phyloP scores from a whole-genome alignment of 106 monocot genomes.

The Platanthera guangdongensis region DNA sequence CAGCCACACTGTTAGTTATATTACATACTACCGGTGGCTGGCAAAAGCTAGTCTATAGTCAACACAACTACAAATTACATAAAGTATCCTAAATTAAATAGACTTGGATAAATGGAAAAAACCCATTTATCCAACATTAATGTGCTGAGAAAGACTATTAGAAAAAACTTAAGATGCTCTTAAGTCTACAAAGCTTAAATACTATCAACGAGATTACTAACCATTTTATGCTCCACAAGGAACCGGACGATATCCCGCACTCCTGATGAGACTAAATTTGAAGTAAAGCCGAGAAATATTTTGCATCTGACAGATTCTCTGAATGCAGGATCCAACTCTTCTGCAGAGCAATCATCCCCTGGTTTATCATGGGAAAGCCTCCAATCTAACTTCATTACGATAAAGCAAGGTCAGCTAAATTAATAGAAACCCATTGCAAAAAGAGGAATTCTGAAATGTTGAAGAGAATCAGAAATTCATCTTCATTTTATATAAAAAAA shows the following conservation, averaged over 20 bases:
- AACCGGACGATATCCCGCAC: slow-evolving; percentile 66
- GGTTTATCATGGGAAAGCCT: slow-evolving; percentile 62
- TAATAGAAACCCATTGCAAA: too few species aligned
- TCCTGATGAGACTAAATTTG: slow-evolving; percentile 85
- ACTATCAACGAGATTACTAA: slow-evolving; percentile 14
- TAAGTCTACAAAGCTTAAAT: neutral
- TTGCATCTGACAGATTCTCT: slow-evolving; percentile 87
- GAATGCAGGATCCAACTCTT: slow-evolving; percentile 52
- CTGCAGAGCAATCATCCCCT: slow-evolving; percentile 47
- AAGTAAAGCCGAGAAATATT: slow-evolving; percentile 92
- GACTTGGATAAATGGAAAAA: too few species aligned
- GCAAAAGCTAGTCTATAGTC: too few species aligned
- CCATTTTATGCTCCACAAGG: slow-evolving; percentile 75
- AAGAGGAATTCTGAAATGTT: too few species aligned
- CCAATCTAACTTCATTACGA: slow-evolving; percentile 65
- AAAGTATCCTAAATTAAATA: too few species aligned
- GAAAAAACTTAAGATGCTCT: neutral
- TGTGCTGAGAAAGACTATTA: neutral
- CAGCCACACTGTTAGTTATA: too few species aligned
- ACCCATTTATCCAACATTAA: too few species aligned
- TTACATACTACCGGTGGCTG: too few species aligned
- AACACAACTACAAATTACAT: too few species aligned
- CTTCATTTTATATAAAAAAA: neutral
- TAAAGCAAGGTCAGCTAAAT: neutral
- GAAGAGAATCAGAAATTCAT: neutral